Evolutionary conservation across 345 rosid species (phyloP).

Genomic region (Eucalyptus erythrocorys): DNA sequence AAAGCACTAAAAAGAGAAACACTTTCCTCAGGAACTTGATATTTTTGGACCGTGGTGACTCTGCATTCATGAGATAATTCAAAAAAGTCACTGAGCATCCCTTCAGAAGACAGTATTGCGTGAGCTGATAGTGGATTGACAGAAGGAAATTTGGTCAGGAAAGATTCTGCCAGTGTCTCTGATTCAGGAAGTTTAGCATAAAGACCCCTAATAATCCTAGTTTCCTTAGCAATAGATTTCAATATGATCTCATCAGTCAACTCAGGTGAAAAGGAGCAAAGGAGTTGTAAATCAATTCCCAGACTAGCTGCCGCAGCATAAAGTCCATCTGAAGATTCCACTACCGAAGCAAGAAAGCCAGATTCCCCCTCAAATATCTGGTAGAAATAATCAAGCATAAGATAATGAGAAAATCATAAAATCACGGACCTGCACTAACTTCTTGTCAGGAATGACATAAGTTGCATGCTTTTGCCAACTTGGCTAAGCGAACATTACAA

Average conservation of each 20-base stretch:
- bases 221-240: constrained; percentile 42
- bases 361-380: constrained; percentile 65
- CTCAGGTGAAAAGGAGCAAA: constrained; percentile 65
- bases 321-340: constrained; percentile 75
- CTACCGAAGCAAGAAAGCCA: constrained; percentile 38
- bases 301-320: constrained; percentile 92
- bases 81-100: constrained; percentile 50
- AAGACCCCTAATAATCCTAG: constrained; percentile 21
- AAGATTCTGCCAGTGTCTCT: constrained; percentile 81
- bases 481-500: background rate
- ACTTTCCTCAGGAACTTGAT: constrained; percentile 64
- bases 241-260: constrained; percentile 67
- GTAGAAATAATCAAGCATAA: background rate
- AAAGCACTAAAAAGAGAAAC: constrained; percentile 47
- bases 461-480: background rate
- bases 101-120: constrained; percentile 57
- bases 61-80: constrained; percentile 48
- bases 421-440: background rate
- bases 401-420: background rate
- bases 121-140: constrained; percentile 83
- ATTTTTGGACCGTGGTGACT: constrained; percentile 34
- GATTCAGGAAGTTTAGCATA: constrained; percentile 70
- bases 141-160: constrained; percentile 88
- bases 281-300: constrained; percentile 78
- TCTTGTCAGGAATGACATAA: background rate